Base-by-base conservation (phyloP, 768 basidiomycete genomes). In the Lactifluus hygrophoroides region DNA sequence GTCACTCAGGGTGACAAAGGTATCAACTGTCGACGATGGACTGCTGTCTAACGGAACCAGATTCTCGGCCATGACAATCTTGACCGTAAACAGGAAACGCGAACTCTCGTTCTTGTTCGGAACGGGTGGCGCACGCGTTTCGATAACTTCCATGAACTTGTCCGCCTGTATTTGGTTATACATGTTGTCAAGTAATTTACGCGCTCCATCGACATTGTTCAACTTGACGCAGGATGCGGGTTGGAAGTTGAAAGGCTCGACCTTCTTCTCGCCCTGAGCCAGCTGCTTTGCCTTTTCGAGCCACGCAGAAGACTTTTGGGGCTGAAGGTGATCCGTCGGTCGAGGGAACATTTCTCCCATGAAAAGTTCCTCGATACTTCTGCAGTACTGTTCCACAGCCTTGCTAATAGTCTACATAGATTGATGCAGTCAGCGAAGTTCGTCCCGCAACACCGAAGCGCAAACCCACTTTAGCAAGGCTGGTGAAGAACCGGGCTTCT, bases 191-290 rank as follows among this genome's bases (percentile, higher is more conserved):
- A 99, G 79, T 47, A 96, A 78, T 60, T 83, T 83, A 30, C 94
- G 83, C 1, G 94, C 93, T 11, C 91, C 88, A 65, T 94, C 94
- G 62, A 98, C 84, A 70, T 97, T 97, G 76, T 99, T 99, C 51
- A 98, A 80, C 75, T 97, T 97, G 69, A 99, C 90, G 67, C 94
- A 97, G 0, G 92, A 93, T 74, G 95, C 84, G 0, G 94, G 81
- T 50, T 81, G 84, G 76, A 99, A 98, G 66, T 94, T 91, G 77
- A 94, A 99, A 1, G 93, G 90, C 66, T 94, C 92, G 44, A 94
- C 79, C 70, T 89, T 94, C 77, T 90, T 94, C 71, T 97, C 94
- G 45, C 86, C 86, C 49, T 78, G 77, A 10, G 90, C 77, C 2
- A 94, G 82, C 65, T 85, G 83, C 61, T 84, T 82, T 4, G 91